These are phyloP conservation scores for Cytauxzoon felis DNA, from an alignment of 169 alveolate species.

Conservation along the genomic window DNA sequence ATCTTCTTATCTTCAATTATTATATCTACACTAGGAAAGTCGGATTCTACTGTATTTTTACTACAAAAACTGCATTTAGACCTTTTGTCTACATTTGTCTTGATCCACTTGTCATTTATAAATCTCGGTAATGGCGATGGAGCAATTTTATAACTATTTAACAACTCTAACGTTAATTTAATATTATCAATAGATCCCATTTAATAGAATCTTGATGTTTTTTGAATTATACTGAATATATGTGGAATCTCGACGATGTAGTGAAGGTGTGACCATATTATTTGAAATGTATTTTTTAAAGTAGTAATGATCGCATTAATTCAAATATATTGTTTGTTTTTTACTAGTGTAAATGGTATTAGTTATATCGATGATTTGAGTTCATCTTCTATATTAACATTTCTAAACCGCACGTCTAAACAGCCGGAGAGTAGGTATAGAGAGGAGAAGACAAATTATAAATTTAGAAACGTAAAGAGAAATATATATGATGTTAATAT, in stretches of 20 bases:
- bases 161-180: constrained; percentile 6
- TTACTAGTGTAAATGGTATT: neutral
- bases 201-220: neutral
- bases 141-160: constrained; percentile 12
- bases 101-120: neutral
- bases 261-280: neutral
- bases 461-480: constrained; percentile 36
- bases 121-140: constrained; percentile 18
- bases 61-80: constrained; percentile 16
- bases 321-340: neutral
- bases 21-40: constrained; percentile 16
- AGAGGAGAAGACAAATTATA: constrained; percentile 48
- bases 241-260: neutral
- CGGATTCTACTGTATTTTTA: constrained; percentile 1
- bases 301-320: neutral
- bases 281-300: neutral
- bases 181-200: constrained; percentile 6
- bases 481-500: constrained; percentile 51
- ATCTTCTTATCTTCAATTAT: constrained; percentile 14
- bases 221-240: neutral
- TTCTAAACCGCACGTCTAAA: constrained; percentile 33
- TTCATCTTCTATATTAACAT: constrained; percentile 9
- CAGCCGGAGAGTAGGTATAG: constrained; percentile 57
- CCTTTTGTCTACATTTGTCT: neutral
- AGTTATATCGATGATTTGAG: neutral